Conservation (phyloP, 176 grass and related monocot species). For the Coix lacrymajobi region DNA sequence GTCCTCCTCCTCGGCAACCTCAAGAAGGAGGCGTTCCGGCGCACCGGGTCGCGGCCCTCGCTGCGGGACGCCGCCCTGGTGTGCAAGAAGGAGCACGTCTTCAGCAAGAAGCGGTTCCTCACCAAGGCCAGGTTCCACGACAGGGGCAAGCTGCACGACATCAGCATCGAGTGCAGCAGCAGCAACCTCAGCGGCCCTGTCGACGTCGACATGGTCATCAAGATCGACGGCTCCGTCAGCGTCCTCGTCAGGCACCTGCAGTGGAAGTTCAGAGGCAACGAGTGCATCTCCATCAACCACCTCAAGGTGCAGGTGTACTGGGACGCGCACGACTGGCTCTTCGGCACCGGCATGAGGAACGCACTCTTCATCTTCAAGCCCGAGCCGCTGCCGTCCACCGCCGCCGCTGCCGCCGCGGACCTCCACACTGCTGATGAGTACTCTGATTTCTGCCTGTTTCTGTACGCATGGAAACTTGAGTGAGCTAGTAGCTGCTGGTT, state of each 20-base stretch:
- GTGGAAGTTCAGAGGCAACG: constrained; percentile 96
- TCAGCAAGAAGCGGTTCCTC: constrained; percentile 79
- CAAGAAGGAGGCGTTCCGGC: constrained; percentile 68
- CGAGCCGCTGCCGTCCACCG: neutral
- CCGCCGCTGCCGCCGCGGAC: neutral
- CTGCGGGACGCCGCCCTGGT: constrained; percentile 52
- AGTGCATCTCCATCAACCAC: constrained; percentile 68
- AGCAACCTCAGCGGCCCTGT: constrained; percentile 30
- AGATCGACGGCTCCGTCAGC: constrained; percentile 49
- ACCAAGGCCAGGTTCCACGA: constrained; percentile 63
- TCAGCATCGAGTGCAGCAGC: constrained; percentile 74
- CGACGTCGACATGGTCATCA: constrained; percentile 80
- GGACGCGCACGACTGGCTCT: constrained; percentile 94
- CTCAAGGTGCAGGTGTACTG: constrained; percentile 76
- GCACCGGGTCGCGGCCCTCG: constrained; percentile 54
- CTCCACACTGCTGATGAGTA: neutral
- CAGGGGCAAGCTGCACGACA: constrained; percentile 69
- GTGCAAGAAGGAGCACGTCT: constrained; percentile 84
- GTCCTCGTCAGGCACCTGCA: constrained; percentile 73
- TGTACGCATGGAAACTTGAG: constrained; percentile 91
- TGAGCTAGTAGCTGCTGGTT: constrained; percentile 20
- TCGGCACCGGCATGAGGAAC: constrained; percentile 64
- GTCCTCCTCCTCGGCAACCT: constrained; percentile 83
- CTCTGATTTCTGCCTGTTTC: constrained; percentile 74
- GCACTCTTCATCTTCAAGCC: constrained; percentile 95